Percentiles rank a stretch among this genome's conserved stretches.
Evolutionary conservation across 1,139 yeast genomes (phyloP).

Genomic region (Eremothecium coryli): DNA sequence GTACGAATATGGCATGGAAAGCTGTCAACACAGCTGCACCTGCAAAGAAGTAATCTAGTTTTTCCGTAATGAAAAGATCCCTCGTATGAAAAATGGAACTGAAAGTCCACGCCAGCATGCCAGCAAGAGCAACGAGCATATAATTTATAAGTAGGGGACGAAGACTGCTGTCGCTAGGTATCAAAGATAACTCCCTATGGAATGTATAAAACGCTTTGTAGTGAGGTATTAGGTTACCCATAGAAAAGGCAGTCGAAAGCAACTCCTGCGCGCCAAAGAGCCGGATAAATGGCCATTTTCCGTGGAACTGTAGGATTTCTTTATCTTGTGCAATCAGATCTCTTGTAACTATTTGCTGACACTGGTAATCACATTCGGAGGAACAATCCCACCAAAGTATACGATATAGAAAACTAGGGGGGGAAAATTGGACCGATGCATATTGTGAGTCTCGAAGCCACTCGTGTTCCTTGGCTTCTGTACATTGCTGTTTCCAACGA

Average conservation of each 20-base stretch:
- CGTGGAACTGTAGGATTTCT: conserved; percentile 77
- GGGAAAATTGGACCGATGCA: conserved; percentile 29
- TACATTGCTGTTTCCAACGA: conserved; percentile 32
- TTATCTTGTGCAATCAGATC: conserved; percentile 40
- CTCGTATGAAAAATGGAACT: conserved; percentile 83
- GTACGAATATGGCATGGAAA: conserved; percentile 53
- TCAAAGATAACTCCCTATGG: conserved; percentile 16
- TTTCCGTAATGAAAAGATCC: conserved; percentile 70
- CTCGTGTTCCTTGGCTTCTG: conserved; percentile 16
- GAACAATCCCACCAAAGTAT: conserved; percentile 68
- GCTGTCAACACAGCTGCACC: conserved; percentile 80
- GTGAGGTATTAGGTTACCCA: conserved; percentile 74
- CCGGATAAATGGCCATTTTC: conserved; percentile 91
- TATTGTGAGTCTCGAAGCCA: conserved; percentile 23
- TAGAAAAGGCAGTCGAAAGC: conserved; percentile 69
- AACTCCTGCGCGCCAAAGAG: conserved; percentile 74
- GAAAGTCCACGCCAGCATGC: conserved; percentile 83
- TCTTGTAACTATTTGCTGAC: conserved; percentile 66
- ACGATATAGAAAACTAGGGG: conserved; percentile 24
- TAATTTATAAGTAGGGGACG: conserved; percentile 21
- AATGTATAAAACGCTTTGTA: conserved; percentile 45
- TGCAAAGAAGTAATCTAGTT: conserved; percentile 85
- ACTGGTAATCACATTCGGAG: conserved; percentile 82
- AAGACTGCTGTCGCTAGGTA: conserved; percentile 11
- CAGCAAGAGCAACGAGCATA: conserved; percentile 38